Conservation (phyloP, 768 basidiomycete genomes). For the Leccinum arenicola region DNA sequence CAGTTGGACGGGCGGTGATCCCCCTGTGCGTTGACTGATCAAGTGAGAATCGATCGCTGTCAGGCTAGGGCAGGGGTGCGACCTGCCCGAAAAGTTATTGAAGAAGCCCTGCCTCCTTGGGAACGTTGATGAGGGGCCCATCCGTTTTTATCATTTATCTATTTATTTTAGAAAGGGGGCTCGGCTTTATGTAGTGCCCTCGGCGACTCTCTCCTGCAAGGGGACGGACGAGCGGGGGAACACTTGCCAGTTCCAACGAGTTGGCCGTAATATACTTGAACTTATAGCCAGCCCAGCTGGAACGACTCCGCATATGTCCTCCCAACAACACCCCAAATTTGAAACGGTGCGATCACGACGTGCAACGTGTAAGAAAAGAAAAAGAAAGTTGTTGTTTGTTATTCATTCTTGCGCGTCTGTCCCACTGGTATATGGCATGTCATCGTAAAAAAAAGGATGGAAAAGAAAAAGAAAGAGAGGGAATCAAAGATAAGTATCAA, state of each 20-base stretch:
- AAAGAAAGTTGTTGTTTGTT: not conserved
- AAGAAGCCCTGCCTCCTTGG: not conserved
- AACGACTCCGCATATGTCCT: too few species aligned
- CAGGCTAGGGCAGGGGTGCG: not conserved
- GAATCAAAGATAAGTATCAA: constrained; percentile 2
- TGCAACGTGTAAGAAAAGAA: too few species aligned
- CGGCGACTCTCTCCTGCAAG: not conserved
- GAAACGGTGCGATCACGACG: too few species aligned
- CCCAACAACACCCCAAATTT: not conserved
- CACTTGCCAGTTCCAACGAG: not conserved
- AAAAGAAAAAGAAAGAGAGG: not conserved
- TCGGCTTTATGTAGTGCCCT: not conserved
- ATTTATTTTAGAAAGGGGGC: not conserved
- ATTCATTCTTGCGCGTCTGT: not conserved
- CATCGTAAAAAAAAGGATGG: not conserved
- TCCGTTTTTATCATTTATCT: not conserved
- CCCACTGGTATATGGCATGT: constrained; percentile 8
- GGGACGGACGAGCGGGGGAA: not conserved
- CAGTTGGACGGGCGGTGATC: not conserved
- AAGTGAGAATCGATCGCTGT: not conserved
- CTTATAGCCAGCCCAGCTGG: too few species aligned
- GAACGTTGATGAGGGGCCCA: not conserved
- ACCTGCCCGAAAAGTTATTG: not conserved
- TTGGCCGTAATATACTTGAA: too few species aligned
- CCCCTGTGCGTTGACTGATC: not conserved